Evolutionary conservation across 225 moss, liverwort and hornwort species (phyloP), one percentile per base, ranked within the genome.

Genomic region (Marchantia polymorpha): DNA sequence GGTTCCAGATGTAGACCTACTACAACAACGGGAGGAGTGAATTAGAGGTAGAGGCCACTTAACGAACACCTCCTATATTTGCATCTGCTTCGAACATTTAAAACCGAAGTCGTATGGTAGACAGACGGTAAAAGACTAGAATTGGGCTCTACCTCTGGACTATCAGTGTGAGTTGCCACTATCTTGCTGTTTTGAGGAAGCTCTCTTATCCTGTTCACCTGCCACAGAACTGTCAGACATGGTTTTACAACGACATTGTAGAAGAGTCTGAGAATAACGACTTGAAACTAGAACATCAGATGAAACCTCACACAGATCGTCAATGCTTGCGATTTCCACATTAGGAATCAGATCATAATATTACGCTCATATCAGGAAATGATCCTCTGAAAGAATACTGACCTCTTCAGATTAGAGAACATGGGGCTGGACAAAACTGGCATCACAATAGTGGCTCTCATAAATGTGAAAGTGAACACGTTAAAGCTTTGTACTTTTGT

Each of bases 121-220:
- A 47, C n/a, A 10, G 4, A 29, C n/a, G 29, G 59, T 16, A 19
- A 60, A 76, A 46, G 22, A 1, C 9, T n/a, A 59, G 6, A 60
- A 81, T n/a, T 83, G 25, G 12, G 30, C 27, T 60, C 8, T 79
- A 93, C 95, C 92, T 94, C 92, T 67, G 94, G 94, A 86, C 96
- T 91, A 84, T 96, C 94, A 48, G 96, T 93, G 83, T 96, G 96
- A 26, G 96, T 94, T 70, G 96, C 96, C 51, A 96, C 90, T 39
- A 96, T 96, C 63, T 89, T 91, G 87, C 89, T 94, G 80, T 94
- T 91, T 79, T 96, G 94, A 64, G 96, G 96, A 52, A 96, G 89
- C 80, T 96, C 96, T 81, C 96, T 89, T 79, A 96, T 96, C 83
- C 94, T 86, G 74, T 96, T 96, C 8, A 96, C 95, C 95, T 95